Conservation (phyloP, 352 stramenopile genomes). For the Pythium volutum region DNA sequence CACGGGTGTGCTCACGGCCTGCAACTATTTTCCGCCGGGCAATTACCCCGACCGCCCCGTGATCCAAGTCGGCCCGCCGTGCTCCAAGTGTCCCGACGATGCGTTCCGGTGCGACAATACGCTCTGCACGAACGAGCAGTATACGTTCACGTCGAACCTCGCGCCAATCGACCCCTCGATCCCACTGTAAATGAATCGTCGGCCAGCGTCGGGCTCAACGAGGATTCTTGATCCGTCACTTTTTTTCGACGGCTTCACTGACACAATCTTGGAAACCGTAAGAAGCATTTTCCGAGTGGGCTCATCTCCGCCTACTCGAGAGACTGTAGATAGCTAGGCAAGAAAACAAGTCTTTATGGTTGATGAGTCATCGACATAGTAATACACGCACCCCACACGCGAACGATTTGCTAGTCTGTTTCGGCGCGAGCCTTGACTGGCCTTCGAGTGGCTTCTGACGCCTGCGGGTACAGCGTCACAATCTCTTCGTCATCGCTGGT, state of each 20-base stretch:
- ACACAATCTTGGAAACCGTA: no score
- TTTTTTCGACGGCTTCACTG: no score
- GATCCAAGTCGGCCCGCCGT: constrained; percentile 18
- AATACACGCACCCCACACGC: not conserved
- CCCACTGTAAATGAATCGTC: constrained; percentile 6
- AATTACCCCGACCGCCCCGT: constrained; percentile 16
- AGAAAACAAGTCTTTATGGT: constrained; percentile 4
- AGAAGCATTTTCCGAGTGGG: no score
- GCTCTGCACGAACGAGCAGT: constrained; percentile 19
- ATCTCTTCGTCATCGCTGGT: constrained; percentile 22
- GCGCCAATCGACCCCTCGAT: constrained; percentile 12
- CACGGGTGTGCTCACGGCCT: constrained; percentile 20
- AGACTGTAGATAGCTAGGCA: not conserved
- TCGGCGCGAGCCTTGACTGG: constrained; percentile 49
- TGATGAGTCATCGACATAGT: not conserved
- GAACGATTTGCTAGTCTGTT: constrained; percentile 32
- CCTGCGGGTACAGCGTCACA: constrained; percentile 7
- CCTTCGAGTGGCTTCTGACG: constrained; percentile 25
- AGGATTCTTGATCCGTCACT: no score
- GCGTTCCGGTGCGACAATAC: constrained; percentile 16
- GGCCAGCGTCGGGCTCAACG: not conserved
- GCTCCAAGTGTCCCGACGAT: constrained; percentile 7
- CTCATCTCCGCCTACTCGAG: not conserved
- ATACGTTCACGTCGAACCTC: constrained; percentile 9
- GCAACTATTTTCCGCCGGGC: constrained; percentile 25